Evolutionary conservation across 768 basidiomycete genomes (phyloP), one percentile per base, ranked within the genome.

Genomic region (Lenzites betulinus): DNA sequence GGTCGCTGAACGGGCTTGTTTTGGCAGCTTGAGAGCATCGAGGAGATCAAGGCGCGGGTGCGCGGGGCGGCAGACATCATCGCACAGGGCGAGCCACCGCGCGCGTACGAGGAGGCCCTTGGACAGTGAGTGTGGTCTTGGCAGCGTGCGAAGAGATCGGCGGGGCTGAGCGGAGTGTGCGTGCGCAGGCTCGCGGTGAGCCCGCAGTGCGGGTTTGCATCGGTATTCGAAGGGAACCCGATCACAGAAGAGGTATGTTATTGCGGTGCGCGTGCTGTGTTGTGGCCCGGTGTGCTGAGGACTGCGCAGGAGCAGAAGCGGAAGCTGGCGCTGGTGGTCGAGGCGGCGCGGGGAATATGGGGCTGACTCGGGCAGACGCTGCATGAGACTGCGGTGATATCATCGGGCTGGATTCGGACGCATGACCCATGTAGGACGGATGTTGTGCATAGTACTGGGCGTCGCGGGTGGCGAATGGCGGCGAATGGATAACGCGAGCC

Each of bases 151-250:
- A 38, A 38, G 11, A 20, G 22, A 39, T 38, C 18, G 22, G n/a
- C 18, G 51, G 22, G 13, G 12, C 23, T 22, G 22, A 15, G 11
- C 6, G 30, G 30, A 33, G 67, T 33, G 44, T 38, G 63, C 43
- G 67, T 33, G 44, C 38, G 63, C 43, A 77, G 76, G 50, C 69
- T 83, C 16, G 71, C 72, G 38, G 72, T 83, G 52, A 78, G 77
- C 7, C 78, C 81, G 1, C 81, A 83, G 66, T 83, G 82, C 50
- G 82, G 82, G 7, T 82, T 81, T 64, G 80, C 80, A 7, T 75
- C 74, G 4, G 78, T 79, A 51, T 70, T 73, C 2, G 79, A 80
- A 48, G 80, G 81, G 1, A 82, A 82, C 59, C 66, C 71, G 30
- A 69, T 81, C 23, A 64, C 54, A 1, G 66, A 67, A 16, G 73